phyloP scores from a whole-genome alignment of 2,329 filamentous ascomycete species.

The Dactylonectria macrodidyma region DNA sequence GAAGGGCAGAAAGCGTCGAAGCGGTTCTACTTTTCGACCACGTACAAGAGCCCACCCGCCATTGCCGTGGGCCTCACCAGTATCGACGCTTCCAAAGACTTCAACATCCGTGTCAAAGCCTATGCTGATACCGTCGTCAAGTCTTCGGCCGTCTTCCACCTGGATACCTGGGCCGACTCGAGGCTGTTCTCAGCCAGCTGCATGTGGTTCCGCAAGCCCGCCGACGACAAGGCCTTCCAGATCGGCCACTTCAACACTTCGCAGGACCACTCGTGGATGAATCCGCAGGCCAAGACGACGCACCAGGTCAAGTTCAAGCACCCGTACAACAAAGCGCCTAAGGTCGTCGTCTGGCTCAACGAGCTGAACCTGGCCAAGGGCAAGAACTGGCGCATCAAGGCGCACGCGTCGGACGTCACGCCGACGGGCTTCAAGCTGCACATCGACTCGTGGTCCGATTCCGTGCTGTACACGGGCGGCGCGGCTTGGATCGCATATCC shows the following conservation, averaged over 20 bases:
- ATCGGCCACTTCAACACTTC: slow-evolving; percentile 30
- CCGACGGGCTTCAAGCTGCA: slow-evolving; percentile 29
- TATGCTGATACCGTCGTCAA: slow-evolving; percentile 9
- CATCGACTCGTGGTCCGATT: slow-evolving; percentile 31
- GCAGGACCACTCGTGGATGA: slow-evolving; percentile 33
- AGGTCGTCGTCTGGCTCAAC: slow-evolving; percentile 34
- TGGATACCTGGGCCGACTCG: slow-evolving; percentile 33
- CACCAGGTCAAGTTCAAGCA: slow-evolving; percentile 29
- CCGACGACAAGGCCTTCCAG: slow-evolving; percentile 29
- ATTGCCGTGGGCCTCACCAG: slow-evolving; percentile 24
- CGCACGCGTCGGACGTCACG: slow-evolving; percentile 16
- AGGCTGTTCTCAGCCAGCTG: slow-evolving; percentile 22
- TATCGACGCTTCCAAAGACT: slow-evolving; percentile 18
- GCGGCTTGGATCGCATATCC: slow-evolving; percentile 34
- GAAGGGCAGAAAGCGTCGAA: slow-evolving; percentile 10
- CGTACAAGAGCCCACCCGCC: slow-evolving; percentile 5
- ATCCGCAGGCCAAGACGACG: slow-evolving; percentile 22
- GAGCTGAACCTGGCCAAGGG: slow-evolving; percentile 28
- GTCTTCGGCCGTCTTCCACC: slow-evolving; percentile 8
- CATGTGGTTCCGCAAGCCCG: slow-evolving; percentile 24
- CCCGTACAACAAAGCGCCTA: slow-evolving; percentile 22
- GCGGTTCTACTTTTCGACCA: slow-evolving; percentile 15
- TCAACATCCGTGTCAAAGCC: slow-evolving; percentile 33
- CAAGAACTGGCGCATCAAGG: slow-evolving; percentile 29
- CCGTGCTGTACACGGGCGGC: slow-evolving; percentile 12